A percentile compares a stretch with the other conserved stretches of the same genome.
phyloP scores from a whole-genome alignment of 2,329 filamentous ascomycete genomes.

The Talaromyces sp. region DNA sequence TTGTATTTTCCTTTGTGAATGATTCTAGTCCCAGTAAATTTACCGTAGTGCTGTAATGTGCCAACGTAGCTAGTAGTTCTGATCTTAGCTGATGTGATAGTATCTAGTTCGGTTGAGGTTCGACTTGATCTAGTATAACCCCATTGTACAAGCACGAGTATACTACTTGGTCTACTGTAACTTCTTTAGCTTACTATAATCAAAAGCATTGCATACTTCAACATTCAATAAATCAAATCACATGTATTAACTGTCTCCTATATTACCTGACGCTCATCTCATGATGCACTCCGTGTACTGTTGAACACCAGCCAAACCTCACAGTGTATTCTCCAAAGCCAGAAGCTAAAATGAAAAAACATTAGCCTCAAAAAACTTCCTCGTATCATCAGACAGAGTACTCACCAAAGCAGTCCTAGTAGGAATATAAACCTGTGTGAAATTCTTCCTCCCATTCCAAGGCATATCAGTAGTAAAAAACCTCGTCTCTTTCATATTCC shows the following conservation, averaged over 20 bases:
- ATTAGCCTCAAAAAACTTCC: neutral
- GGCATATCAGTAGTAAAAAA: slow-evolving; percentile 90
- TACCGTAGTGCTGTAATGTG: no score
- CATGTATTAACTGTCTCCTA: neutral
- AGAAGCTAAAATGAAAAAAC: slow-evolving; percentile 50
- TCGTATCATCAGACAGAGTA: no score
- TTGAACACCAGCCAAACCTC: slow-evolving; percentile 8
- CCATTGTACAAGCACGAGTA: no score
- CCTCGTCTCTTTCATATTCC: slow-evolving; percentile 76
- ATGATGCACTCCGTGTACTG: slow-evolving; percentile 3
- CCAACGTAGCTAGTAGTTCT: no score
- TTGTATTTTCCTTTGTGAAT: slow-evolving; percentile 29
- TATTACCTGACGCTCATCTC: neutral
- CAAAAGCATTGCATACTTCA: no score
- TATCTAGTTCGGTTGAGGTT: no score
- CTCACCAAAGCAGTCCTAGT: slow-evolving; percentile 78
- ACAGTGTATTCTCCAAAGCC: slow-evolving; percentile 53
- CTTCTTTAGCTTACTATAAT: no score
- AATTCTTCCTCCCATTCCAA: slow-evolving; percentile 91
- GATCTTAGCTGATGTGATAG: no score
- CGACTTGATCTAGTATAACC: no score
- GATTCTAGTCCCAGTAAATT: no score
- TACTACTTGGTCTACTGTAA: no score
- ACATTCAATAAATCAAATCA: no score
- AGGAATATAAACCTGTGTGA: slow-evolving; percentile 88